A percentile compares a stretch with the other conserved stretches of the same genome.
Conservation (phyloP, 2,329 filamentous ascomycete species). For the Aspergillus versicolor region DNA sequence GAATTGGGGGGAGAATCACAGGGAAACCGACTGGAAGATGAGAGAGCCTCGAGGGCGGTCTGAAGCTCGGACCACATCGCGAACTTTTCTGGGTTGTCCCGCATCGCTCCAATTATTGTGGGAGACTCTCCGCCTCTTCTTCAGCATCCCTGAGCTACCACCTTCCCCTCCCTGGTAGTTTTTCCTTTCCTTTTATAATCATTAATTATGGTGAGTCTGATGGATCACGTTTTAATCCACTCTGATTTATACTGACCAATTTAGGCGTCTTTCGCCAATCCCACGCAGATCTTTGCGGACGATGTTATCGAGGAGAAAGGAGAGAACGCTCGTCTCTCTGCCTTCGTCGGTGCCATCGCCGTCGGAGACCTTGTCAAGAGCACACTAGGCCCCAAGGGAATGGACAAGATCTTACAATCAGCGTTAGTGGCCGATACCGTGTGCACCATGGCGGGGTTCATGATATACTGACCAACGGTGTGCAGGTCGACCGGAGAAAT, state of each 20-base stretch:
- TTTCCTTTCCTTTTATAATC: slow-evolving; percentile 14
- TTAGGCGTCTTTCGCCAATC: slow-evolving; percentile 58
- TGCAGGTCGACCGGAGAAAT: slow-evolving; percentile 88
- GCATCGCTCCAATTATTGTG: slow-evolving; percentile 18
- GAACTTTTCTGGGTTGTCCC: slow-evolving; percentile 30
- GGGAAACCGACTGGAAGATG: not conserved
- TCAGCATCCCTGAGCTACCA: slow-evolving; percentile 23
- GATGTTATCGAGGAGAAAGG: slow-evolving; percentile 97
- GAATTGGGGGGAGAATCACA: slow-evolving; percentile 5
- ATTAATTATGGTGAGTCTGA: slow-evolving; percentile 31
- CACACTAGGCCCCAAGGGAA: slow-evolving; percentile 94
- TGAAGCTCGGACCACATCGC: slow-evolving; percentile 30
- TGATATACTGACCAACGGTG: slow-evolving; percentile 15
- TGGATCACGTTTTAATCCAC: not conserved
- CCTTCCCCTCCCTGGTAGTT: slow-evolving; percentile 17
- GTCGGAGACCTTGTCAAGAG: slow-evolving; percentile 97
- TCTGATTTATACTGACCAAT: slow-evolving; percentile 13
- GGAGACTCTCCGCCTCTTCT: slow-evolving; percentile 10
- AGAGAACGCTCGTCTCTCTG: slow-evolving; percentile 97
- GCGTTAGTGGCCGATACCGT: slow-evolving; percentile 60
- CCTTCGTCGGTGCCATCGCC: slow-evolving; percentile 96
- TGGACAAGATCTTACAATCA: slow-evolving; percentile 98
- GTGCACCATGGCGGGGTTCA: slow-evolving; percentile 18
- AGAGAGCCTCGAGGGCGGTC: slow-evolving; percentile 16
- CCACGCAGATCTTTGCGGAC: slow-evolving; percentile 97